A percentile compares a stretch with the other conserved stretches of the same genome.
These are phyloP conservation scores for Dactylellina cionopaga DNA, from an alignment of 2,329 filamentous ascomycete genomes.

Conservation along the genomic window DNA sequence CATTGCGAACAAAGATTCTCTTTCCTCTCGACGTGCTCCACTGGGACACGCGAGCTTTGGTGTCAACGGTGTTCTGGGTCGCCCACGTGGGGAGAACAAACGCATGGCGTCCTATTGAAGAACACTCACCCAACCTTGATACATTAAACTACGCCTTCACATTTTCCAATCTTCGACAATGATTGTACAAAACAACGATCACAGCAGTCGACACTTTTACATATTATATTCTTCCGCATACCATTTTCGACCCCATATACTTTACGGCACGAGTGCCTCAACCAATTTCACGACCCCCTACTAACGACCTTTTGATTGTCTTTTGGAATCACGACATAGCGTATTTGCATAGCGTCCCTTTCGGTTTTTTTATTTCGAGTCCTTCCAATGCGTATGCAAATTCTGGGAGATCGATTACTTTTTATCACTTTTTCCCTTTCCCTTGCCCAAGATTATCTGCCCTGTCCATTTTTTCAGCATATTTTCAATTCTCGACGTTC, in stretches of 20 bases:
- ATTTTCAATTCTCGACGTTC: conserved; percentile 46
- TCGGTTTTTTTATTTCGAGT: conserved; percentile 27
- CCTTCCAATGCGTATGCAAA: conserved; percentile 40
- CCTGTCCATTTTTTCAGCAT: conserved; percentile 26
- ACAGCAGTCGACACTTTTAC: too few species aligned
- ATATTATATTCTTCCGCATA: not conserved
- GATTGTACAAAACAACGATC: too few species aligned
- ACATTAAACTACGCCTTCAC: not conserved
- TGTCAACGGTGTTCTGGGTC: conserved; percentile 29
- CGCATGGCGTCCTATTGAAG: conserved; percentile 44
- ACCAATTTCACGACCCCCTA: conserved; percentile 17
- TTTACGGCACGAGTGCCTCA: not conserved
- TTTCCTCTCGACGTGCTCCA: conserved; percentile 27
- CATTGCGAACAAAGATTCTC: conserved; percentile 32
- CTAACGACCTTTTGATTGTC: conserved; percentile 43
- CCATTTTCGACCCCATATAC: not conserved
- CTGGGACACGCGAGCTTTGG: conserved; percentile 38
- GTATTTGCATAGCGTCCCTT: conserved; percentile 49
- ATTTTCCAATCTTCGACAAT: not conserved
- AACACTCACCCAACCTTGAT: not conserved
- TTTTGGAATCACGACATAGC: conserved; percentile 50
- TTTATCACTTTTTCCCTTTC: not conserved
- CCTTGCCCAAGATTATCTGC: conserved; percentile 23
- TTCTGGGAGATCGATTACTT: conserved; percentile 23
- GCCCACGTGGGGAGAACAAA: conserved; percentile 30